Evolutionary conservation across 1,284 basidiomycete species (phyloP), one percentile per base, ranked within the genome.

Genomic region (Gymnopus androsaceus): DNA sequence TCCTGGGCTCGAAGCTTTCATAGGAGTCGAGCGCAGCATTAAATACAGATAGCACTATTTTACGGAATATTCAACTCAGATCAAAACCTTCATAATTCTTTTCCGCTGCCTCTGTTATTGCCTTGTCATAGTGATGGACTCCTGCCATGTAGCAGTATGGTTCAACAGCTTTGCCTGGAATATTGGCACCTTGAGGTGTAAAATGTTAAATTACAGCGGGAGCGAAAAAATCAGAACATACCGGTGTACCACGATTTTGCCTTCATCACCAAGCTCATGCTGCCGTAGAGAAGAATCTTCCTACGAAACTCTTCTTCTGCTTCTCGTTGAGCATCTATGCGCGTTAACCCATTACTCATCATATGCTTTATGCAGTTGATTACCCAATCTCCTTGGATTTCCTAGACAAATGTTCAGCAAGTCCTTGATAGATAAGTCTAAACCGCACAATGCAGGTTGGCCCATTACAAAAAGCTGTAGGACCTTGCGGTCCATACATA

Each of bases 321-420:
- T 17, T 53, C 63, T 31, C 34, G 48, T 4, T 36, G 59, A 1
- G 66, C 53, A 27, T 65, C 59, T 8, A 66, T 64, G 19, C 63
- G 59, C 0, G 63, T 63, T 15, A 61, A 33, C 1, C 54, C 45
- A 15, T 61, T 37, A 25, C 52, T 19, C 2, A 56, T 58, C 51
- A 68, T 57, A 55, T 66, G 51, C 1, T 45, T 14, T 9, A 68
- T 40, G 48, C 64, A 67, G 11, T 61, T 40, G 17, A 61, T 49
- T 21, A 67, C 61, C 67, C 66, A 68, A 33, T 62, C 57, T 14
- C 63, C 59, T 59, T 68, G 64, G 15, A 63, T 33, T 51, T 68
- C 65, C 65, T 67, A 28, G 3, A 9, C 4, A 4, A 8, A 19
- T 25, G 33, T 3, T 15, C n/a, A 28, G 45, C 19, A 30, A 19